These are phyloP conservation scores for Cordyceps tenuipes DNA, from an alignment of 2,329 filamentous ascomycete species.

Conservation along the genomic window DNA sequence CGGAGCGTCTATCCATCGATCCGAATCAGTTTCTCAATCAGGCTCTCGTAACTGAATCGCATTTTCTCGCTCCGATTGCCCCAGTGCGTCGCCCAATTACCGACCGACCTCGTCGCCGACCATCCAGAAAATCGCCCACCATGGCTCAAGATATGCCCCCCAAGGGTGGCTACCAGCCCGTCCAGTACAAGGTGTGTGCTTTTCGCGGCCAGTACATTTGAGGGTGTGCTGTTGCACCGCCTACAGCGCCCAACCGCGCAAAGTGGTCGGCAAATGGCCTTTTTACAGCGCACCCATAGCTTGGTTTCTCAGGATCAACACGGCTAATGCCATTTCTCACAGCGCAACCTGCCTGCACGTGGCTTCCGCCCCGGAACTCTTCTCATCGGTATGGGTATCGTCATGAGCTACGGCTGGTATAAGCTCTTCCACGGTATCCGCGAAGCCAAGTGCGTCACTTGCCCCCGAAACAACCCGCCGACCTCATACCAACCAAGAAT, in stretches of 20 bases:
- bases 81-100: conserved; percentile 15
- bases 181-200: conserved; percentile 83
- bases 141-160: conserved; percentile 99
- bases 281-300: not conserved
- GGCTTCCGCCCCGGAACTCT: conserved; percentile 81
- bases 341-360: conserved; percentile 87
- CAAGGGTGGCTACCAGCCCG: conserved; percentile 83
- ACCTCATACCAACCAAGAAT: not conserved
- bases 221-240: not conserved
- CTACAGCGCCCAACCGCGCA: not conserved
- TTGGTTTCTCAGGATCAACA: not conserved
- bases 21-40: not conserved
- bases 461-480: not conserved
- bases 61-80: not conserved
- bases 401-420: conserved; percentile 91
- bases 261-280: not conserved
- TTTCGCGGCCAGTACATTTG: not conserved
- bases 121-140: conserved; percentile 30
- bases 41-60: not conserved
- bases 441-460: conserved; percentile 74
- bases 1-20: not conserved
- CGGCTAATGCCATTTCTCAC: conserved; percentile 17
- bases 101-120: conserved; percentile 5
- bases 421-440: conserved; percentile 72
- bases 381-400: conserved; percentile 63